Percentiles rank a stretch among this genome's conserved stretches.
Evolutionary conservation across 1,139 yeast species (phyloP).

Genomic region (Candida freyschussii): DNA sequence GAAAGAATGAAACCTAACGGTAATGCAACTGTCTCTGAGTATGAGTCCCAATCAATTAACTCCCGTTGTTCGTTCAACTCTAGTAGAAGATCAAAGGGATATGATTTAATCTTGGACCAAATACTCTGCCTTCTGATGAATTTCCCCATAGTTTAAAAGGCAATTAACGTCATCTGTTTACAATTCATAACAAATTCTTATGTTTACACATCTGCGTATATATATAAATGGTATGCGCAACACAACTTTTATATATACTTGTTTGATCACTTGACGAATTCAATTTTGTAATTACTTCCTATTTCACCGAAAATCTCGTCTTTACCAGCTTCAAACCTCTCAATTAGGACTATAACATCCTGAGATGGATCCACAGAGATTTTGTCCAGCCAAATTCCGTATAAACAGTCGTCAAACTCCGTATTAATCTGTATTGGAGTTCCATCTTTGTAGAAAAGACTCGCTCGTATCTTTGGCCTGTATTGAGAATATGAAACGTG

Average conservation of each 20-base stretch:
- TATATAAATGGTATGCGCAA: too few species aligned
- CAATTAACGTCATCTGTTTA: conserved; percentile 2
- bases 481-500: conserved; percentile 14
- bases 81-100: conserved; percentile 54
- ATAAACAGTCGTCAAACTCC: conserved; percentile 29
- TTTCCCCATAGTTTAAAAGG: conserved; percentile 5
- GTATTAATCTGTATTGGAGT: conserved; percentile 23
- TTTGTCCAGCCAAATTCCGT: conserved; percentile 21
- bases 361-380: conserved; percentile 3
- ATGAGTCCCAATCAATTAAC: conserved; percentile 63
- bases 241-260: conserved; percentile 2
- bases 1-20: conserved; percentile 43
- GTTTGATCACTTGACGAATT: conserved; percentile 4
- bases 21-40: conserved; percentile 41
- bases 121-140: conserved; percentile 18
- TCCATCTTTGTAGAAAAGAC: conserved; percentile 34
- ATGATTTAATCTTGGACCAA: conserved; percentile 38
- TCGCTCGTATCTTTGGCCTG: conserved; percentile 35
- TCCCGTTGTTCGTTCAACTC: conserved; percentile 48
- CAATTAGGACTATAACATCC: conserved; percentile 35
- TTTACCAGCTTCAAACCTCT: conserved; percentile 44
- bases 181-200: too few species aligned
- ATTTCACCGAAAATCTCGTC: conserved; percentile 37
- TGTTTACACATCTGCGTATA: too few species aligned
- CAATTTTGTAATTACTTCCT: conserved; percentile 30